Conservation (phyloP, 106 monocot genomes). For the Phalaenopsis equestris region DNA sequence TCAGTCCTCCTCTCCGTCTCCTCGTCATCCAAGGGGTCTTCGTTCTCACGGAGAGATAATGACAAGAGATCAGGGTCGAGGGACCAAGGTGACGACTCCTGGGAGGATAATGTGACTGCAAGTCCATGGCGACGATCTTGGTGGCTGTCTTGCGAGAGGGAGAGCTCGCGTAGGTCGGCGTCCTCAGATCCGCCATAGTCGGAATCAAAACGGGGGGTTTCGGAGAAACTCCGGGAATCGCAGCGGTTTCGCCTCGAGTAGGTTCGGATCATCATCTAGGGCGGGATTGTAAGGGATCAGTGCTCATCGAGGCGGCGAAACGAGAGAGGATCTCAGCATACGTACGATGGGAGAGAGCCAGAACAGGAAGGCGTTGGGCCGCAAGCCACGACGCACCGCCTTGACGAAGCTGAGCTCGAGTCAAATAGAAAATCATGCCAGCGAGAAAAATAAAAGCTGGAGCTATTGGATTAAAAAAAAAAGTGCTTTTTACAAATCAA, state of each 20-base stretch:
- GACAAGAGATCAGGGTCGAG: slow-evolving; percentile 30
- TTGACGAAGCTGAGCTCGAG: too few species aligned
- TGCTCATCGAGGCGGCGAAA: background rate
- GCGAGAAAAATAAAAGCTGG: too few species aligned
- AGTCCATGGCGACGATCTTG: slow-evolving; percentile 16
- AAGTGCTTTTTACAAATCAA: too few species aligned
- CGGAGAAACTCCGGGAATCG: slow-evolving; percentile 19
- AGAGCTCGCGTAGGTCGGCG: slow-evolving; percentile 16
- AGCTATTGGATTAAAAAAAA: too few species aligned
- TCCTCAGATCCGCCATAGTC: slow-evolving; percentile 11
- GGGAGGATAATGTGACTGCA: slow-evolving; percentile 43
- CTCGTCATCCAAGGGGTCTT: slow-evolving; percentile 4
- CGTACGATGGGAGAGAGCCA: background rate
- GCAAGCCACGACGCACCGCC: too few species aligned
- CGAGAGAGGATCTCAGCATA: background rate
- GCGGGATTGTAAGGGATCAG: background rate
- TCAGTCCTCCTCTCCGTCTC: background rate
- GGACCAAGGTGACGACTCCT: slow-evolving; percentile 62
- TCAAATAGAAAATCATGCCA: too few species aligned
- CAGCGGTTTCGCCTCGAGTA: slow-evolving; percentile 58
- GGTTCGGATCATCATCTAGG: slow-evolving; percentile 74
- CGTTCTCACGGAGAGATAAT: background rate
- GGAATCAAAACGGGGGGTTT: slow-evolving; percentile 13
- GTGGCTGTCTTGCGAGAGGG: slow-evolving; percentile 29
- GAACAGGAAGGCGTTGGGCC: too few species aligned